phyloP scores from a whole-genome alignment of 148 eudicot genomes.

The Heliosperma pusillum region DNA sequence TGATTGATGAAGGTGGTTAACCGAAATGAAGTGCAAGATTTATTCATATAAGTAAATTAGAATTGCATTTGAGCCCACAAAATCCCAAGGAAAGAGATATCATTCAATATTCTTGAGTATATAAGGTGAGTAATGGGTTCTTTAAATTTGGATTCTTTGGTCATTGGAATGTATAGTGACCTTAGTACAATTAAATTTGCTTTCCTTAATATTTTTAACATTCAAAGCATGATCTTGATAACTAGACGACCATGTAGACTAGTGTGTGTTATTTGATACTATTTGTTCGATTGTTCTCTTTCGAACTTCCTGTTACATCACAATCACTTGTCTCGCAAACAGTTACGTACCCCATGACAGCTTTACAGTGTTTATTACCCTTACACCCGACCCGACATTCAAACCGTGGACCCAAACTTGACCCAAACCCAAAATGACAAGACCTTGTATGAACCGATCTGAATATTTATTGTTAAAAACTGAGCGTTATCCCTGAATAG shows the following conservation, averaged over 20 bases:
- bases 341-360: neutral
- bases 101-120: constrained; percentile 25
- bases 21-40: too few species aligned
- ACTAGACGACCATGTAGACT: neutral
- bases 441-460: too few species aligned
- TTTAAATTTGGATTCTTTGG: constrained; percentile 25
- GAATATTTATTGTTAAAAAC: too few species aligned
- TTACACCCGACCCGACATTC: too few species aligned
- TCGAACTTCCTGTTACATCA: neutral
- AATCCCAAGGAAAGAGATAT: constrained; percentile 47
- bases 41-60: neutral
- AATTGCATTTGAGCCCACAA: constrained; percentile 47
- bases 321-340: neutral
- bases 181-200: neutral
- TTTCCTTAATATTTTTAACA: neutral
- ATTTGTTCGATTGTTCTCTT: neutral
- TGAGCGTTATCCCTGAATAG: too few species aligned
- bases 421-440: too few species aligned
- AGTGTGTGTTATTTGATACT: too few species aligned
- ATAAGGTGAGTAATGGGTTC: constrained; percentile 16
- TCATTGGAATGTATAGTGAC: constrained; percentile 21
- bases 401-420: too few species aligned
- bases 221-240: constrained; percentile 4
- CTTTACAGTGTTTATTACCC: neutral
- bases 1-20: too few species aligned